Base-by-base conservation (phyloP, 306 rosid genomes). In the Cajanus cajan region DNA sequence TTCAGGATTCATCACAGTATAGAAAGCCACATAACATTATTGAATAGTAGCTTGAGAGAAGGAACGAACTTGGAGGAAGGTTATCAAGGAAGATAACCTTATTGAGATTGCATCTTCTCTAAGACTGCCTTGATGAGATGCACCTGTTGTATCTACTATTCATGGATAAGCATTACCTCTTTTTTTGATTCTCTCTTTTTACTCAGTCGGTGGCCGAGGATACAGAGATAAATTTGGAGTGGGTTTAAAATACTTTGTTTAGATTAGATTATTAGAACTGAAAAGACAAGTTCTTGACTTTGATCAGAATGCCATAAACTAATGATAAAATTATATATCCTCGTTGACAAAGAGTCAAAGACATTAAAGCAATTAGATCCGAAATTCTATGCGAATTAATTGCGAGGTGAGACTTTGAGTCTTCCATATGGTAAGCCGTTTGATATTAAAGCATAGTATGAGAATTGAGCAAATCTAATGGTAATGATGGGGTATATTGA, bases 1-100 rank as follows among this genome's bases (percentile, higher is more conserved):
- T 48, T 82, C 12, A 62, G 82, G 40, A 43, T 74, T 70, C 78
- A 24, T 68, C 57, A 34, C 12, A 55, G 45, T 51, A 19, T 65
- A 36, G 74, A 66, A 77, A 50, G 40, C 33, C 39, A 19, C 64
- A 59, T 52, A 62, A 9, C 61, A 37, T 75, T 69, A 22, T 47
- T 57, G 48, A 25, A 71, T 18, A 25, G 73, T 76, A 36, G 57
- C 47, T 15, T 28, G 8, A 47, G 61, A 34, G 21, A 66, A 43
- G 55, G 57, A 54, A 57, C 16, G 55, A 78, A 72, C 52, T 59
- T 19, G 83, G 61, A 80, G 22, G 68, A 33, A 16, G 10, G n/a
- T 15, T 47, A 57, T 76, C 41, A 22, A 54, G 39, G 59, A 82
- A 44, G 58, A 31, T 22, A 33, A 73, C 70, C 67, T 76, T 74